These are phyloP conservation scores for Herpetomonas muscarum DNA, from an alignment of 208 protist genomes.

Conservation along the genomic window DNA sequence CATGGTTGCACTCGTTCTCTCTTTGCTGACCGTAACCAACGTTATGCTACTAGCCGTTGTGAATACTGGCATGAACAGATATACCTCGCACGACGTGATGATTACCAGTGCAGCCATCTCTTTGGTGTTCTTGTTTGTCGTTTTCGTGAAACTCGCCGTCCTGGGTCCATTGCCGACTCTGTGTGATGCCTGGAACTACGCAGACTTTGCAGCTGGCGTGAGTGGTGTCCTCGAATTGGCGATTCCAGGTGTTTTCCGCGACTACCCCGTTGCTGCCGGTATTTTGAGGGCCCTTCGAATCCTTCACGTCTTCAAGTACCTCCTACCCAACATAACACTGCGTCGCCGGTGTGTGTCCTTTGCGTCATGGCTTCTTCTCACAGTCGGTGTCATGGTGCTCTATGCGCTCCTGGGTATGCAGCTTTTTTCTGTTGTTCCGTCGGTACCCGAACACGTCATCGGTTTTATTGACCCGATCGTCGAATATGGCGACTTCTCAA, in stretches of 20 bases:
- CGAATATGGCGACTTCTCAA: constrained; percentile 28
- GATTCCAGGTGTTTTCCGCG: constrained; percentile 11
- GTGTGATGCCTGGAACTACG: constrained; percentile 34
- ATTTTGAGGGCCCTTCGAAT: constrained; percentile 39
- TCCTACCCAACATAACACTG: constrained; percentile 13
- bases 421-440: constrained; percentile 41
- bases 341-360: constrained; percentile 14
- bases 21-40: constrained; percentile 29
- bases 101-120: constrained; percentile 22
- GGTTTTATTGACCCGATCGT: background rate
- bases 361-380: constrained; percentile 20
- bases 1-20: constrained; percentile 17
- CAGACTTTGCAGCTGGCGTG: constrained; percentile 31
- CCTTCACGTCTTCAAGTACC: constrained; percentile 24
- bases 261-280: constrained; percentile 17
- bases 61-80: constrained; percentile 13
- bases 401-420: constrained; percentile 62
- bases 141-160: constrained; percentile 26
- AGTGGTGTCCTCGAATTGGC: constrained; percentile 40
- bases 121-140: constrained; percentile 36
- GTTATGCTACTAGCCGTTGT: constrained; percentile 36
- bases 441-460: constrained; percentile 3
- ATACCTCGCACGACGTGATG: constrained; percentile 8
- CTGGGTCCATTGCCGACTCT: constrained; percentile 15
- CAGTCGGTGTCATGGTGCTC: constrained; percentile 18